Base-by-base conservation (phyloP, 495 filamentous ascomycete genomes). In the Annulohypoxylon stygium region DNA sequence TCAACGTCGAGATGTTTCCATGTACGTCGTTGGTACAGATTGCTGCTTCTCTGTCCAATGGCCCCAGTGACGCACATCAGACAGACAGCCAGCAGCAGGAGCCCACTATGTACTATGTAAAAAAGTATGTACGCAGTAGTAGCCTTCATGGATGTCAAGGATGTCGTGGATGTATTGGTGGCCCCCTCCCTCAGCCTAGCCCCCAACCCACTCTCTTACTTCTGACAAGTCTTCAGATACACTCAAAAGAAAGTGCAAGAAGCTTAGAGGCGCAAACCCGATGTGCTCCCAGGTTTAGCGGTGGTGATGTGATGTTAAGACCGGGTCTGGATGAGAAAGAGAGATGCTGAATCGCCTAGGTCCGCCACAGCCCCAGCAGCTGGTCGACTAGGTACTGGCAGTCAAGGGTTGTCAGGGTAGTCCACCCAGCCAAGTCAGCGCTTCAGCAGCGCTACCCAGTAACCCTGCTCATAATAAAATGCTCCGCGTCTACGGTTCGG, bases 61-160 rank as follows among this genome's bases (percentile, higher is more conserved):
- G 67, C 60, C 54, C 72, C 67, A 63, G 72, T 71, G 72, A 67
- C 72, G 72, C 72, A 67, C 63, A 73, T 58, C 64, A 64, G 45
- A 11, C 53, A 57, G 53, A 30, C 53, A 57, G 53, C 53, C 20
- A 33, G 11, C 23, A 54, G 23, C 50, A 23, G 55, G 37, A 67
- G 57, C 62, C 43, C 66, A 57, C 66, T 67, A 60, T n/a, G 25
- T 30, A 30, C 30, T 30, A 30, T 30, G 5, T 30, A 2, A 4
- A 30, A 6, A 30, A 30, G 30, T 30, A 30, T 30, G 30, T 30
- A 30, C 5, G 30, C 5, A 30, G 30, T 33, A 51, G 23, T 51
- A 51, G 18, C 48, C 18, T 54, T 14, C 14, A 11, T 33, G 25
- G 48, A 26, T 18, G 25, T 30, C 30, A 30, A 30, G 30, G 30